phyloP scores from a whole-genome alignment of 345 rosid genomes.

The Sonneratia alba region DNA sequence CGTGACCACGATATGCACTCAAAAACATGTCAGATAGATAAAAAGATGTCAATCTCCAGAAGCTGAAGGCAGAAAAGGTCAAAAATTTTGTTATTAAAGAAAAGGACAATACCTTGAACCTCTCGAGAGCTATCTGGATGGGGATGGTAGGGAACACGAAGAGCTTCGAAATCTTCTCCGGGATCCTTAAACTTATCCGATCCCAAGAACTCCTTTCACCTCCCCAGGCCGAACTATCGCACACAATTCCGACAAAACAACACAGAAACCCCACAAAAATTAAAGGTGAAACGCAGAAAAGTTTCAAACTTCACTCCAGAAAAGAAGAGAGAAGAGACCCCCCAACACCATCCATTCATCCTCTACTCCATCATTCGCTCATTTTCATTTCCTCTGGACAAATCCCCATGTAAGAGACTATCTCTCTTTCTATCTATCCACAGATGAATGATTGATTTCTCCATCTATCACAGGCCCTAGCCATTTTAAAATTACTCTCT shows the following conservation, averaged over 20 bases:
- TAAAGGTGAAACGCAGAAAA: background rate
- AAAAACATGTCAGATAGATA: background rate
- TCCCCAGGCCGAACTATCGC: too few species aligned
- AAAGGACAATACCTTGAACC: slow-evolving; percentile 10
- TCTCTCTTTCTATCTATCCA: background rate
- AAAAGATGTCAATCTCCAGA: slow-evolving; percentile 11
- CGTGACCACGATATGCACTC: too few species aligned
- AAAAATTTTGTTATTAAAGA: background rate
- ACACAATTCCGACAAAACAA: slow-evolving; percentile 7
- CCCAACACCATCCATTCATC: background rate
- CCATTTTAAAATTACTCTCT: background rate
- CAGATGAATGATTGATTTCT: background rate
- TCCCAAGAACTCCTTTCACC: slow-evolving; percentile 7
- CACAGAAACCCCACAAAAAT: background rate
- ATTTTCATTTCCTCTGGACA: slow-evolving; percentile 1
- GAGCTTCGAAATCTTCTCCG: slow-evolving; percentile 6
- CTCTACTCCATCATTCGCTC: background rate
- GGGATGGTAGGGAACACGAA: slow-evolving; percentile 14
- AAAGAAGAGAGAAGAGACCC: slow-evolving; percentile 2
- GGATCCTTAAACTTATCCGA: slow-evolving; percentile 7
- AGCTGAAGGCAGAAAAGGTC: slow-evolving; percentile 2
- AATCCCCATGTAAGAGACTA: slow-evolving; percentile 7
- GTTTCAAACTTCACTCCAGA: background rate
- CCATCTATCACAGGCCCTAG: background rate
- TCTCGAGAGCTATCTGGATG: background rate